Conservation (phyloP, 768 basidiomycete species). For the Kwoniella newhampshirensis region DNA sequence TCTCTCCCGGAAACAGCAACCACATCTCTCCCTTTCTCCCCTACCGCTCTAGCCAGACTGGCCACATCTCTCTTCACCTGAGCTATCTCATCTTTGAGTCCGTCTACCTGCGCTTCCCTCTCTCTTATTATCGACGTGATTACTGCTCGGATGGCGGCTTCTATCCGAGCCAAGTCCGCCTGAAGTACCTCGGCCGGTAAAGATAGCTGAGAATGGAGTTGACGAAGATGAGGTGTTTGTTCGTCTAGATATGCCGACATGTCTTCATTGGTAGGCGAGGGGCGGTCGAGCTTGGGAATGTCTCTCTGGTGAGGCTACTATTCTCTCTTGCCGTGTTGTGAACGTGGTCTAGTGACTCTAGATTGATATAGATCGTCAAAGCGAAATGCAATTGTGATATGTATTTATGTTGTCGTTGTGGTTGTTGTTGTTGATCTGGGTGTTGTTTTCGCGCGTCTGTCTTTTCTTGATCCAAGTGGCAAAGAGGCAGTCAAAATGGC, state of each 20-base stretch:
- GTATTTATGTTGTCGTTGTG: too few species aligned
- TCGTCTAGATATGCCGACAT: slow-evolving; percentile 56
- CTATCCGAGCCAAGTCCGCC: slow-evolving; percentile 72
- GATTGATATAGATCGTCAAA: too few species aligned
- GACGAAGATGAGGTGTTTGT: slow-evolving; percentile 78
- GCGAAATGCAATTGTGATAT: too few species aligned
- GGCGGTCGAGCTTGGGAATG: slow-evolving; percentile 1
- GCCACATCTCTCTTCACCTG: slow-evolving; percentile 66
- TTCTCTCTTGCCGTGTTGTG: too few species aligned
- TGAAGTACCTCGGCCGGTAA: slow-evolving; percentile 75
- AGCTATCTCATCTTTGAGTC: slow-evolving; percentile 67
- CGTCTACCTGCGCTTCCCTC: slow-evolving; percentile 73
- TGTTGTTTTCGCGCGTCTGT: too few species aligned
- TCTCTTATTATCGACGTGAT: slow-evolving; percentile 72
- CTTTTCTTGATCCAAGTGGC: too few species aligned
- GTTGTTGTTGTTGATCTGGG: too few species aligned
- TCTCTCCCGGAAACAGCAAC: slow-evolving; percentile 68
- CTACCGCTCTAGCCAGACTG: slow-evolving; percentile 68
- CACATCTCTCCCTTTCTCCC: slow-evolving; percentile 59
- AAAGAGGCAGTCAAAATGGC: too few species aligned
- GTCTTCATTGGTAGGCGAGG: not conserved
- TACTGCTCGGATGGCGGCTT: slow-evolving; percentile 70
- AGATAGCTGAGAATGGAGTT: slow-evolving; percentile 78
- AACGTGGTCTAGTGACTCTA: too few species aligned
- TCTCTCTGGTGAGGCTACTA: too few species aligned